Conservation (phyloP, 192 early-diverging fungal species). For the Spinellus fusiger region DNA sequence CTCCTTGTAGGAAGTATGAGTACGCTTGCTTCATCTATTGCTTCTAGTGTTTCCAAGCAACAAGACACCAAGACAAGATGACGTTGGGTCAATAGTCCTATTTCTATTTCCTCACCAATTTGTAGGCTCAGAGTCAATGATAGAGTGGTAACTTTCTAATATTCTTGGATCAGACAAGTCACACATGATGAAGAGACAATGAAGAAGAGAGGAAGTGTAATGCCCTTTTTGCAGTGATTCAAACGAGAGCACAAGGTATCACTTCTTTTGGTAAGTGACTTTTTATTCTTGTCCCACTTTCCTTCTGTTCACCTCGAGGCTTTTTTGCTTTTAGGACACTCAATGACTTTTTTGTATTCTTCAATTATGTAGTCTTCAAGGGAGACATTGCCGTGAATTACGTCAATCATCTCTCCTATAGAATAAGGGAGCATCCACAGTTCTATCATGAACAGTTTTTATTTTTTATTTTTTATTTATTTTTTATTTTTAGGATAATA, state of each 20-base stretch:
- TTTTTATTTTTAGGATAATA: too few species aligned
- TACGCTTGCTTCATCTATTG: not conserved
- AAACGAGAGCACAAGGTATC: not conserved
- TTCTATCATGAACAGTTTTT: too few species aligned
- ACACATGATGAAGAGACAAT: slow-evolving; percentile 27
- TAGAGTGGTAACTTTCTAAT: slow-evolving; percentile 47
- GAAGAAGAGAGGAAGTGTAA: not conserved
- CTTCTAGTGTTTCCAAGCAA: not conserved
- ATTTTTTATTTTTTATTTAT: too few species aligned
- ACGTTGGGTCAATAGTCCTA: too few species aligned
- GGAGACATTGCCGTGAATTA: not conserved
- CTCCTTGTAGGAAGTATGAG: too few species aligned
- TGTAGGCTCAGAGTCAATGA: slow-evolving; percentile 42
- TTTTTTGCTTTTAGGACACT: not conserved
- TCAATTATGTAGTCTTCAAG: not conserved
- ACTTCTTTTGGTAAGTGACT: not conserved
- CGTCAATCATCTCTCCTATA: too few species aligned
- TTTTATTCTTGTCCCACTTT: slow-evolving; percentile 1
- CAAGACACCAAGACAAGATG: not conserved
- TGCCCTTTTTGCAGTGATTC: not conserved
- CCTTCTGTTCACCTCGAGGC: not conserved
- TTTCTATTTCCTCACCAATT: slow-evolving; percentile 50
- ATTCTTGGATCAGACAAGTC: slow-evolving; percentile 55
- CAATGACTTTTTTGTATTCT: not conserved
- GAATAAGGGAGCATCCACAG: too few species aligned